Conservation (phyloP, 2,329 filamentous ascomycete species). For the Exophiala sp. region DNA sequence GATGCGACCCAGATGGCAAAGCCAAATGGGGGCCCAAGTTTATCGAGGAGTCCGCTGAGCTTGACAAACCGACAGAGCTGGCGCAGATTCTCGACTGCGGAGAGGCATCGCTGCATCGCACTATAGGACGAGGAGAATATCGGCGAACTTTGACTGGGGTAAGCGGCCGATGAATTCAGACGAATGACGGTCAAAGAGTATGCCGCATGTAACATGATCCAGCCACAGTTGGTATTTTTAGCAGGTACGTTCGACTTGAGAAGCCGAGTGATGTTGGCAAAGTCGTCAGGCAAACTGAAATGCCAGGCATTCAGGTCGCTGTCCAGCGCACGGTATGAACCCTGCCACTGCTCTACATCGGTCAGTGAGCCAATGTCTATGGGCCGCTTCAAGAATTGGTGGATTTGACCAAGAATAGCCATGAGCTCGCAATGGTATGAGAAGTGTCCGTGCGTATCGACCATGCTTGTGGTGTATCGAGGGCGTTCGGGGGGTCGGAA, state of each 20-base stretch:
- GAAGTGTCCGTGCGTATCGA: constrained; percentile 81
- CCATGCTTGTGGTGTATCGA: constrained; percentile 64
- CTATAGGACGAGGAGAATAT: constrained; percentile 88
- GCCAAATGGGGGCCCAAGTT: constrained; percentile 84
- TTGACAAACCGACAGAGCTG: constrained; percentile 75
- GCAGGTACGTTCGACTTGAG: constrained; percentile 63
- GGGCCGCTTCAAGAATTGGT: constrained; percentile 82
- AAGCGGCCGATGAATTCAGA: constrained; percentile 86
- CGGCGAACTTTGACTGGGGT: constrained; percentile 80
- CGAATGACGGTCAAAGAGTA: constrained; percentile 90
- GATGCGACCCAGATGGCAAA: constrained; percentile 92
- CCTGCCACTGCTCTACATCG: constrained; percentile 87
- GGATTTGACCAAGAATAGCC: constrained; percentile 80
- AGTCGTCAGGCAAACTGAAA: constrained; percentile 75
- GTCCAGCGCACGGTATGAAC: constrained; percentile 80
- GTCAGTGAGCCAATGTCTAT: constrained; percentile 80
- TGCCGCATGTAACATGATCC: constrained; percentile 88
- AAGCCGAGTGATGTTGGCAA: constrained; percentile 76
- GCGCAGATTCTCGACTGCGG: constrained; percentile 78
- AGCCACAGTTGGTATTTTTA: constrained; percentile 72
- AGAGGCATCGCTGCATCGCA: constrained; percentile 77
- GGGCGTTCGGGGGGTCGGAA: constrained; percentile 58
- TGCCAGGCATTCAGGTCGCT: constrained; percentile 78
- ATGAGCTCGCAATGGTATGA: constrained; percentile 88
- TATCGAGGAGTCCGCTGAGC: constrained; percentile 68